A percentile compares a stretch with the other conserved stretches of the same genome.
phyloP scores from a whole-genome alignment of 441 rosid genomes.

The Manihot esculenta region DNA sequence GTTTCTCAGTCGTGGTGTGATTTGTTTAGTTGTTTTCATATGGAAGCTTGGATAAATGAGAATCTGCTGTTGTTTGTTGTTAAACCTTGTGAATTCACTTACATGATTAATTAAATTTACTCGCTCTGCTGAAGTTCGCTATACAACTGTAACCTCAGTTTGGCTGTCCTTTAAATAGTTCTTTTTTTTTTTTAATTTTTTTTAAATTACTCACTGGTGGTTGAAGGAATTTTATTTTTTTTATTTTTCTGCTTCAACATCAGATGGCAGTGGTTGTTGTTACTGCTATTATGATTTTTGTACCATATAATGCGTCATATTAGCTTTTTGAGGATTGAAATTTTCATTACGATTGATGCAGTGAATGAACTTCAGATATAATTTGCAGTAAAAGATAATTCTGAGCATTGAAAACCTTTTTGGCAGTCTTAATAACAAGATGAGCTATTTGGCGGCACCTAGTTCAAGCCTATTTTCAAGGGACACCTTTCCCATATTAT shows the following conservation, averaged over 20 bases:
- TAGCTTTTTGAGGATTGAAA: not conserved
- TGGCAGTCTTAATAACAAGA: slow-evolving; percentile 42
- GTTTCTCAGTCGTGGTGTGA: not conserved
- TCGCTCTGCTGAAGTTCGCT: not conserved
- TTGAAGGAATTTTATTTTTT: not conserved
- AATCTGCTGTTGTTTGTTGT: not conserved
- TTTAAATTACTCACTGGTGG: not conserved
- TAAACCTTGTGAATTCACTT: not conserved
- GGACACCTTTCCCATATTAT: slow-evolving; percentile 51
- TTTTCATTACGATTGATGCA: not conserved
- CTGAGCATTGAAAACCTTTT: slow-evolving; percentile 1
- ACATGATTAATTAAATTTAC: not conserved
- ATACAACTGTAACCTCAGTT: not conserved
- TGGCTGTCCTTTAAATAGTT: not conserved
- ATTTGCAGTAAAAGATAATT: slow-evolving; percentile 8
- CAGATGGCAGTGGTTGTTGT: not conserved
- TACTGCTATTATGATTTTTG: slow-evolving; percentile 1
- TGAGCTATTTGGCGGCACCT: slow-evolving; percentile 52
- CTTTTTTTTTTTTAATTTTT: not conserved
- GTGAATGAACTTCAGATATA: not conserved
- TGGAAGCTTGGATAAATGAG: not conserved
- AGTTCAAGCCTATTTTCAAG: slow-evolving; percentile 69
- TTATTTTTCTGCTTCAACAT: not conserved
- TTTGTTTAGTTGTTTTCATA: not conserved
- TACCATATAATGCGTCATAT: not conserved